phyloP scores from a whole-genome alignment of 2,329 filamentous ascomycete species.

The Alternaria angustiovoidea region DNA sequence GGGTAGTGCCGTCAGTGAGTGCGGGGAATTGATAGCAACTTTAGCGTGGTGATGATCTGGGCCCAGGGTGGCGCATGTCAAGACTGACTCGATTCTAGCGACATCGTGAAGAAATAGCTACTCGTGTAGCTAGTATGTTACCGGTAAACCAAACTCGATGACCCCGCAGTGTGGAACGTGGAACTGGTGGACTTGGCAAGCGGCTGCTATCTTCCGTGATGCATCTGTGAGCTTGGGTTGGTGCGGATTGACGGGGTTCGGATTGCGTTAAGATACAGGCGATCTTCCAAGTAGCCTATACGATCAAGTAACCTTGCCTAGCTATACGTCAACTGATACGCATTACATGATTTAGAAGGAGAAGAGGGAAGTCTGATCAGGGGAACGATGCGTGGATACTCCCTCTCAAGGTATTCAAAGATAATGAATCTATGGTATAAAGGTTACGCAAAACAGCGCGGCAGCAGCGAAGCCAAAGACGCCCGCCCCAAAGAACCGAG shows the following conservation, averaged over 20 bases:
- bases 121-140: constrained; percentile 13
- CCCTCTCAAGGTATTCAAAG: constrained; percentile 3
- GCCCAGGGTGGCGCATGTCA: constrained; percentile 9
- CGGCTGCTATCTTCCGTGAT: constrained; percentile 9
- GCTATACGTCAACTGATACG: constrained; percentile 16
- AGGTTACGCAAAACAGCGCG: not conserved
- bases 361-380: not conserved
- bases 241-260: too few species aligned
- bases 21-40: constrained; percentile 33
- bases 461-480: not conserved
- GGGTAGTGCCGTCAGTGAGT: constrained; percentile 30
- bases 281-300: too few species aligned
- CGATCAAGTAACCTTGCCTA: not conserved
- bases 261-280: not conserved
- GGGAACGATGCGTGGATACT: not conserved
- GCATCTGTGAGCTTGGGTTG: not conserved
- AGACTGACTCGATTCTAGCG: constrained; percentile 29
- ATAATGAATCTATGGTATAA: constrained; percentile 17
- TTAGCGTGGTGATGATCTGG: constrained; percentile 14
- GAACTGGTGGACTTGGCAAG: not conserved
- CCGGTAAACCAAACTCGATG: constrained; percentile 17
- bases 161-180: constrained; percentile 23
- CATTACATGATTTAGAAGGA: not conserved
- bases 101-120: constrained; percentile 5
- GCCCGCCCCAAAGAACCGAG: not conserved